These are phyloP conservation scores for Olyra latifolia DNA, from an alignment of 176 grass and related monocot genomes.

Conservation along the genomic window DNA sequence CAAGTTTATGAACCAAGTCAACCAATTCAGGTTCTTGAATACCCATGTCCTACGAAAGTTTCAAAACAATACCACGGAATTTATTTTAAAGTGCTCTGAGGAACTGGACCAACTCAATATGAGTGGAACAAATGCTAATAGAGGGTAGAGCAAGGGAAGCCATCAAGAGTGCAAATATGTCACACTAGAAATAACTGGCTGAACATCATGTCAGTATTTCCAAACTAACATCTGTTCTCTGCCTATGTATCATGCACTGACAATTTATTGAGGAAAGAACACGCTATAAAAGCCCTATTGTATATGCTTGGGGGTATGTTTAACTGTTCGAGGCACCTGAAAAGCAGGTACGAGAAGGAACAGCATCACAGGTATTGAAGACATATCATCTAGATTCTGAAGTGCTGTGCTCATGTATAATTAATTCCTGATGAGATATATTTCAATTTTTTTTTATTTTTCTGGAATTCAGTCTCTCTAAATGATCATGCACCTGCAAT, in stretches of 20 bases:
- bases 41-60: conserved; percentile 72
- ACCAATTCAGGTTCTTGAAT: conserved; percentile 87
- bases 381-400: neutral
- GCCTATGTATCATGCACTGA: conserved; percentile 9
- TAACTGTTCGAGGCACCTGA: neutral
- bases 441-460: neutral
- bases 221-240: neutral
- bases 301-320: neutral
- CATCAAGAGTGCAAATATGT: conserved; percentile 11
- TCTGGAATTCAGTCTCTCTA: neutral
- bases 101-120: conserved; percentile 2
- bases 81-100: conserved; percentile 20
- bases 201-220: conserved; percentile 3
- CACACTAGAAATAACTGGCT: conserved; percentile 18
- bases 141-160: conserved; percentile 2
- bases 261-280: conserved; percentile 16
- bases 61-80: conserved; percentile 26
- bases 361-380: neutral
- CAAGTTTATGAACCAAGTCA: conserved; percentile 83
- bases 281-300: neutral
- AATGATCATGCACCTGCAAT: neutral
- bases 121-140: conserved; percentile 8
- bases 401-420: neutral
- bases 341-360: neutral
- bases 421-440: neutral